Conservation (phyloP, 2,329 filamentous ascomycete species). For the Exophiala sp. region DNA sequence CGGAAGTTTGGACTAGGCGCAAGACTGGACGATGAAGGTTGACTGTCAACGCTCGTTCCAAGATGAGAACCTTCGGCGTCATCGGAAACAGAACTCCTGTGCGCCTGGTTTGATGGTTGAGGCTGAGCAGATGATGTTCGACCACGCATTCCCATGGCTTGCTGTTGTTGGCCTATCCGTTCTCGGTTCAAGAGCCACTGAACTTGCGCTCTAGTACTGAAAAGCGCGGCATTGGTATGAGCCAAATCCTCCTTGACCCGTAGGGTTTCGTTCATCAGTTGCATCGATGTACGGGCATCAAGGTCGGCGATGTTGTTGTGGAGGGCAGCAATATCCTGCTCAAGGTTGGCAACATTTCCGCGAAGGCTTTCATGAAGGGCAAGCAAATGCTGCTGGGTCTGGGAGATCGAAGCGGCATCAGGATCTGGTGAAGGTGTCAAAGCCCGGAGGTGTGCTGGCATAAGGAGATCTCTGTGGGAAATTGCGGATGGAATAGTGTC, state of each 20-base stretch:
- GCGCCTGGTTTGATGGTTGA: slow-evolving; percentile 3
- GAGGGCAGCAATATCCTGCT: slow-evolving; percentile 20
- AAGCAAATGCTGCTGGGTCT: slow-evolving; percentile 55
- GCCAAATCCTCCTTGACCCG: slow-evolving; percentile 61
- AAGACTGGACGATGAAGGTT: slow-evolving; percentile 8
- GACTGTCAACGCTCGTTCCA: slow-evolving; percentile 12
- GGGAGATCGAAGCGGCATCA: slow-evolving; percentile 34
- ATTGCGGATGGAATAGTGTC: slow-evolving; percentile 20
- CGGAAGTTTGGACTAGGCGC: slow-evolving; percentile 20
- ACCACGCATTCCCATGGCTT: slow-evolving; percentile 22
- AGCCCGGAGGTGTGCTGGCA: slow-evolving; percentile 24
- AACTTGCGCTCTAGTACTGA: slow-evolving; percentile 57
- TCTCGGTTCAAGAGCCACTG: slow-evolving; percentile 61
- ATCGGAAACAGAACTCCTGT: slow-evolving; percentile 20
- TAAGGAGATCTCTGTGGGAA: slow-evolving; percentile 20
- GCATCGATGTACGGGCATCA: slow-evolving; percentile 60
- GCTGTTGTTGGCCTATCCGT: slow-evolving; percentile 32
- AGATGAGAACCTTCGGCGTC: slow-evolving; percentile 8
- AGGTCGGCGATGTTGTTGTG: slow-evolving; percentile 51
- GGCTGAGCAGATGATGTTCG: slow-evolving; percentile 20
- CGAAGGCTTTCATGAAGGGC: slow-evolving; percentile 58
- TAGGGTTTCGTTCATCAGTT: slow-evolving; percentile 60
- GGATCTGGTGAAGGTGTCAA: slow-evolving; percentile 29
- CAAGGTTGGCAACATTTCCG: slow-evolving; percentile 49
- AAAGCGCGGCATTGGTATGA: slow-evolving; percentile 58